phyloP scores from a whole-genome alignment of 2,329 filamentous ascomycete genomes.

The Alternaria sp. region DNA sequence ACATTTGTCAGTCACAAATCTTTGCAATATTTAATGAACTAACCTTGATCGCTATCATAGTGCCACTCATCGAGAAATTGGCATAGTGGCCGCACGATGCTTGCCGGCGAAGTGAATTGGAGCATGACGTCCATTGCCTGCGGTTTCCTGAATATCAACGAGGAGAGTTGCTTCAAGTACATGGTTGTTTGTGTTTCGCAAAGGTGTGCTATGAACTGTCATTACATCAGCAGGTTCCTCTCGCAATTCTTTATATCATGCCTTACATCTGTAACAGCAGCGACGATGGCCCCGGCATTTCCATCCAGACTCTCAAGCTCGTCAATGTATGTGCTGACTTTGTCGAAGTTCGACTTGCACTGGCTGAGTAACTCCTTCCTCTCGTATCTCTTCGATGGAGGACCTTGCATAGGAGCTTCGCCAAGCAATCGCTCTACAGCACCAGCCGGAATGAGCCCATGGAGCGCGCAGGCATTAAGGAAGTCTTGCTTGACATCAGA shows the following conservation, averaged over 20 bases:
- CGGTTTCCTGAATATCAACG: slow-evolving; percentile 73
- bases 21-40: not conserved
- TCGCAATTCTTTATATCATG: too few species aligned
- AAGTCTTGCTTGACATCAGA: slow-evolving; percentile 80
- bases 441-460: slow-evolving; percentile 79
- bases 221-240: slow-evolving; percentile 5
- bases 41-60: slow-evolving; percentile 78
- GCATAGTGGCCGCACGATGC: slow-evolving; percentile 76
- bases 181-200: slow-evolving; percentile 79
- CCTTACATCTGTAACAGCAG: slow-evolving; percentile 61
- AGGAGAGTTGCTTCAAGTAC: slow-evolving; percentile 77
- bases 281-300: slow-evolving; percentile 84
- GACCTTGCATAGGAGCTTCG: slow-evolving; percentile 81
- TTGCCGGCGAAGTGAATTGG: slow-evolving; percentile 72
- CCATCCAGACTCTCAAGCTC: slow-evolving; percentile 91
- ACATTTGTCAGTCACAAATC: slow-evolving; percentile 15
- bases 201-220: slow-evolving; percentile 69
- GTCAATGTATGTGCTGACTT: slow-evolving; percentile 75
- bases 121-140: slow-evolving; percentile 76
- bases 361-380: slow-evolving; percentile 81
- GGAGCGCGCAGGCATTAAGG: slow-evolving; percentile 86
- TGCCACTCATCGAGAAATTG: slow-evolving; percentile 78
- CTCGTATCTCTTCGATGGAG: slow-evolving; percentile 73
- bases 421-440: slow-evolving; percentile 82
- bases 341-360: slow-evolving; percentile 76